phyloP scores from a whole-genome alignment of 2,329 filamentous ascomycete genomes.

The Teratosphaeria nubilosa region DNA sequence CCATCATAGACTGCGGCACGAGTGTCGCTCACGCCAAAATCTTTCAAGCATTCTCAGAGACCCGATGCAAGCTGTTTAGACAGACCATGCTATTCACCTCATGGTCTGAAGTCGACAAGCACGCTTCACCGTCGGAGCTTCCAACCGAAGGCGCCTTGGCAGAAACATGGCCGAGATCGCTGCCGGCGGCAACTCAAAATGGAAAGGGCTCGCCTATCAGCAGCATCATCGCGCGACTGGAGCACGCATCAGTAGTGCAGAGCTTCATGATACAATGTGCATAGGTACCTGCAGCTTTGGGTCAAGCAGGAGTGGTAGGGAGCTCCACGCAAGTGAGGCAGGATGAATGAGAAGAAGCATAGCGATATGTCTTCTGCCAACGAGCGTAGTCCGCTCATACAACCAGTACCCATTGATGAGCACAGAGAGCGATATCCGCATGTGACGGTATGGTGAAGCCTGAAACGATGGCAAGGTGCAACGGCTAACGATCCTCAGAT shows the following conservation, averaged over 20 bases:
- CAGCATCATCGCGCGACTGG: background rate
- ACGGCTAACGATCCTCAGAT: conserved; percentile 23
- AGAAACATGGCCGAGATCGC: background rate
- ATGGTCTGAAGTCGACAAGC: background rate
- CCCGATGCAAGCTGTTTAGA: background rate
- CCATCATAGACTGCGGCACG: background rate
- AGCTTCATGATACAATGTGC: background rate
- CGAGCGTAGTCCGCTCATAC: conserved; percentile 59
- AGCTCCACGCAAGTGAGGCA: background rate
- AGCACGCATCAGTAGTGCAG: background rate
- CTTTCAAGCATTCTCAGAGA: background rate
- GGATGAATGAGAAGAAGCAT: conserved; percentile 5
- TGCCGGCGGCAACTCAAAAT: background rate
- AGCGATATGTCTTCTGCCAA: conserved; percentile 30
- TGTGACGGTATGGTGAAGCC: conserved; percentile 14
- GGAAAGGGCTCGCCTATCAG: background rate
- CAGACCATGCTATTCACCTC: background rate
- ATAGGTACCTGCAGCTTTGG: background rate
- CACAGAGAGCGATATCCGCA: conserved; percentile 42
- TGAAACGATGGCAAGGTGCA: background rate
- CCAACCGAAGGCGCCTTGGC: background rate
- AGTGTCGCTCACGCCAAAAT: background rate
- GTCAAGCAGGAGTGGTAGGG: background rate
- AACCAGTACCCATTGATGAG: conserved; percentile 48
- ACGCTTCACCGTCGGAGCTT: background rate